Percentiles rank a stretch among this genome's conserved stretches.
Evolutionary conservation across 2,329 filamentous ascomycete genomes (phyloP).

Genomic region (Fusarium gaditjirri): DNA sequence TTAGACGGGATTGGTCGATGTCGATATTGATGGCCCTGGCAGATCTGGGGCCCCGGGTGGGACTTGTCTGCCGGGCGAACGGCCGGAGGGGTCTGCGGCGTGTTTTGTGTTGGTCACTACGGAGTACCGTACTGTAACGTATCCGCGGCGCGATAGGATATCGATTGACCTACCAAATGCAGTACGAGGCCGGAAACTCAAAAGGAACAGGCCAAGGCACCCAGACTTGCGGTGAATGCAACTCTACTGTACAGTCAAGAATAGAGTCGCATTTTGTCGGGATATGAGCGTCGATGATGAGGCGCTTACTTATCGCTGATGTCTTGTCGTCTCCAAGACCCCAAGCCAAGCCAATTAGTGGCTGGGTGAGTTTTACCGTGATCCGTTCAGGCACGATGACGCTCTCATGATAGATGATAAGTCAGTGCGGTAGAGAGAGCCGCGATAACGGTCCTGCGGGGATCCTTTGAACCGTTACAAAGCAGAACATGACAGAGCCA

Average conservation of each 20-base stretch:
- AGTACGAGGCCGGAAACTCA: conserved; percentile 15
- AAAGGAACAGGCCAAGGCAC: conserved; percentile 11
- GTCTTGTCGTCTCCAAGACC: conserved; percentile 11
- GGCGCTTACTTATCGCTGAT: conserved; percentile 29
- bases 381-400: conserved; percentile 35
- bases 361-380: conserved; percentile 7
- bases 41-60: conserved; percentile 25
- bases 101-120: neutral
- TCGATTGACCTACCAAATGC: conserved; percentile 7
- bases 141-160: conserved; percentile 4
- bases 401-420: conserved; percentile 30
- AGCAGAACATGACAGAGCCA: neutral
- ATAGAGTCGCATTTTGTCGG: conserved; percentile 23
- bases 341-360: conserved; percentile 5
- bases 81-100: conserved; percentile 17
- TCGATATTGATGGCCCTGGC: conserved; percentile 12
- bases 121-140: neutral
- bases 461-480: conserved; percentile 1
- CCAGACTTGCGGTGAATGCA: conserved; percentile 16
- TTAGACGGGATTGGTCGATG: conserved; percentile 25
- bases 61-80: conserved; percentile 15
- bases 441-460: conserved; percentile 31
- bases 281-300: conserved; percentile 13
- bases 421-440: neutral
- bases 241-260: conserved; percentile 21